Percentiles rank a stretch among this genome's conserved stretches.
These are phyloP conservation scores for Ballota nigra DNA, from an alignment of 257 asterid genomes.

Conservation along the genomic window DNA sequence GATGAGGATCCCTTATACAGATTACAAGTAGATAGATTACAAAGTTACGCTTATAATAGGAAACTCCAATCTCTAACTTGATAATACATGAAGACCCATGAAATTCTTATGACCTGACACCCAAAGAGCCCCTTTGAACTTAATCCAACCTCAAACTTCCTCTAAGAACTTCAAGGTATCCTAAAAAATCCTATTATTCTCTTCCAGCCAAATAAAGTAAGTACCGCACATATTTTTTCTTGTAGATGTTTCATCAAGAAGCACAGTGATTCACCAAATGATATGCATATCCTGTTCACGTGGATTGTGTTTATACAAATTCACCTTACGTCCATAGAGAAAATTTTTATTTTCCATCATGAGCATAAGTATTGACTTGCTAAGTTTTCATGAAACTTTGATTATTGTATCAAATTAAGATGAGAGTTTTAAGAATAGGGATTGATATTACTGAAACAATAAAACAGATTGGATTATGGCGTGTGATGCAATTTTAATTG, in stretches of 20 bases:
- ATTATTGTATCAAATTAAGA: not conserved
- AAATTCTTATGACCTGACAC: no score
- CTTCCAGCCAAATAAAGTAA: not conserved
- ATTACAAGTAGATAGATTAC: no score
- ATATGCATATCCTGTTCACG: not conserved
- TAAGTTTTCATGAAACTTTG: not conserved
- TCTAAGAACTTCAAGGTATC: not conserved
- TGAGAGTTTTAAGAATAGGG: not conserved
- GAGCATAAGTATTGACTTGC: not conserved
- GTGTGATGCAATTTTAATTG: not conserved
- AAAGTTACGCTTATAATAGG: no score
- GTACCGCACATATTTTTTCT: no score
- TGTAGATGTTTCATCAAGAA: not conserved
- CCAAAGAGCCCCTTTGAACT: no score
- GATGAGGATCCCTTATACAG: no score
- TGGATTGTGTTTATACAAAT: not conserved
- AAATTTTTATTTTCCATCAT: not conserved
- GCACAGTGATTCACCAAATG: not conserved
- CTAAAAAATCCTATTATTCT: not conserved
- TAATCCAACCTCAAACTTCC: not conserved
- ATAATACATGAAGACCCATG: no score
- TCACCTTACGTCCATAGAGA: not conserved
- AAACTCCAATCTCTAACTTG: no score
- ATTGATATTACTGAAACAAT: not conserved
- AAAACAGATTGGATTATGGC: not conserved